Evolutionary conservation across 306 rosid species (phyloP).

Genomic region (Citrullus mucosospermus): DNA sequence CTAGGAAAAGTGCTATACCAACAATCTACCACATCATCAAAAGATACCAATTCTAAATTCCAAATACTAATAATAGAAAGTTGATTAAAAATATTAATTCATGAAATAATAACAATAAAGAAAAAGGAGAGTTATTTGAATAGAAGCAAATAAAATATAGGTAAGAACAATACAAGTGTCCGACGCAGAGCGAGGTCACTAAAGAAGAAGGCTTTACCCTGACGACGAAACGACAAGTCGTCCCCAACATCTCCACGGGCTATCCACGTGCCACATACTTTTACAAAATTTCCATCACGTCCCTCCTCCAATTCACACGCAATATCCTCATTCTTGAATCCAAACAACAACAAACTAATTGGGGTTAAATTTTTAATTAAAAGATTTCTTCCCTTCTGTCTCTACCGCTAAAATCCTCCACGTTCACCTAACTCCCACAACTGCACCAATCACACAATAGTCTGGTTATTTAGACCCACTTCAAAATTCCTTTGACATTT

Average conservation of each 20-base stretch:
- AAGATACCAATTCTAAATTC: not conserved
- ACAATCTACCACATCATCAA: too few species aligned
- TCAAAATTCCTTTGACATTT: not conserved
- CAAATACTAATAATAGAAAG: not conserved
- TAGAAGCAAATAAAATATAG: not conserved
- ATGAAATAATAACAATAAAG: not conserved
- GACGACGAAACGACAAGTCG: not conserved
- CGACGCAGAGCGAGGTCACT: not conserved
- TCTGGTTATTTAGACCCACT: not conserved
- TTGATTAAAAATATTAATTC: not conserved
- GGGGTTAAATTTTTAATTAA: not conserved
- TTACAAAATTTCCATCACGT: not conserved
- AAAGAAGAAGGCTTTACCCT: not conserved
- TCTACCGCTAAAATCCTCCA: not conserved
- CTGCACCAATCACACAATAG: not conserved
- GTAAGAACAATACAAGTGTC: not conserved
- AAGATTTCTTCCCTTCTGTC: not conserved
- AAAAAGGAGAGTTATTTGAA: not conserved
- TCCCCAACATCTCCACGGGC: not conserved
- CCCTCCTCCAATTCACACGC: not conserved
- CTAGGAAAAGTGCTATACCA: too few species aligned
- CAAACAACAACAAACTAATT: not conserved
- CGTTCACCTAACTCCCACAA: not conserved
- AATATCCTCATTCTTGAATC: not conserved
- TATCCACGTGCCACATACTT: not conserved